Evolutionary conservation across 176 grass and related monocot genomes (phyloP).

Genomic region (Poa pratensis): DNA sequence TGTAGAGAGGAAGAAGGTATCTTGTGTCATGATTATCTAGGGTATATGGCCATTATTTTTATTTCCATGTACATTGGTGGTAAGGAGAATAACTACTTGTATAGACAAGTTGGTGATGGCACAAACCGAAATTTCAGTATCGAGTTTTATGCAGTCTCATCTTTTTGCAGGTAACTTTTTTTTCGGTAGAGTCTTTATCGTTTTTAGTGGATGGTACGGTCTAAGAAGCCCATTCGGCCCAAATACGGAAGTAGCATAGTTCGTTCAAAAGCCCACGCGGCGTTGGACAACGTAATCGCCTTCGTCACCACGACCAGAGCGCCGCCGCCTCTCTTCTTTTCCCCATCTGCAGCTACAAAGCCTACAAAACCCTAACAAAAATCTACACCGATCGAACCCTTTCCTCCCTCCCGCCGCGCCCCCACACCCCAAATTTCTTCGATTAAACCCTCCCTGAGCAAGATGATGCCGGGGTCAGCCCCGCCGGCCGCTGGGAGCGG

Average conservation of each 20-base stretch:
- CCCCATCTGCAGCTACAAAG: conserved; percentile 16
- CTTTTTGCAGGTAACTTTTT: neutral
- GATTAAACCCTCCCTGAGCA: neutral
- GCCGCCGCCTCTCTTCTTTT: neutral
- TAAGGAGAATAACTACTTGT: neutral
- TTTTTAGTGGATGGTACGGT: neutral
- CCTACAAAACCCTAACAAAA: conserved; percentile 44
- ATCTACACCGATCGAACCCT: conserved; percentile 13
- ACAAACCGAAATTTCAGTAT: neutral
- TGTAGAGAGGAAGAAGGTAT: neutral
- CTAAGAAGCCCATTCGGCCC: neutral
- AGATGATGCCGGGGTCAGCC: conserved; percentile 58
- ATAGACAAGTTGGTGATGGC: neutral
- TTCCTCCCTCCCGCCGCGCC: neutral
- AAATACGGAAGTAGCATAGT: neutral
- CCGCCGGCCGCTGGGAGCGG: conserved; percentile 58
- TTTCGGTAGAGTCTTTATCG: no score
- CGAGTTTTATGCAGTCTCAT: neutral
- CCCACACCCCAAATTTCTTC: neutral
- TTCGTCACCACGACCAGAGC: conserved; percentile 25
- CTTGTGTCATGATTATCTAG: neutral
- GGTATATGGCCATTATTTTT: neutral
- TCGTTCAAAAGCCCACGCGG: conserved; percentile 9
- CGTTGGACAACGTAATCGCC: conserved; percentile 25
- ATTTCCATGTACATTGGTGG: neutral